A percentile compares a stretch with the other conserved stretches of the same genome.
Conservation (phyloP, 202 grass and related monocot genomes). For the Elaeis oleifera region DNA sequence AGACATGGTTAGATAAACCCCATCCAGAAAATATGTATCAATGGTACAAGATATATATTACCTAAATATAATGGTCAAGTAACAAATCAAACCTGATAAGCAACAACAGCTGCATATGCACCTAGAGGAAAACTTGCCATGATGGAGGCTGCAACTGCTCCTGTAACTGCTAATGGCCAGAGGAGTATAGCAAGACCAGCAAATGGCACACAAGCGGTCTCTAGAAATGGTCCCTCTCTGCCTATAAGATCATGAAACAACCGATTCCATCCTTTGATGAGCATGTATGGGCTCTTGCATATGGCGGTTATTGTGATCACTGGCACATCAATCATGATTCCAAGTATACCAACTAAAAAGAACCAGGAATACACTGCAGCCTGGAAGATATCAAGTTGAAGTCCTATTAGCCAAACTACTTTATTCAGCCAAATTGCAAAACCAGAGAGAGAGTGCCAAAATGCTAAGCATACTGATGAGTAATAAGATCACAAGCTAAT, state of each 20-base stretch:
- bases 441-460: no score
- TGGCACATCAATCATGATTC: conserved; percentile 54
- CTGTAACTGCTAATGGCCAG: conserved; percentile 86
- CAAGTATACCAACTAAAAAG: conserved; percentile 39
- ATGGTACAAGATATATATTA: background rate
- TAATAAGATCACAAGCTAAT: no score
- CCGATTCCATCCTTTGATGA: conserved; percentile 94
- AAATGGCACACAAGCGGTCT: conserved; percentile 93
- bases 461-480: no score
- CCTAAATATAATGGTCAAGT: background rate
- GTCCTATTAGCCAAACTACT: no score
- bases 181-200: conserved; percentile 95
- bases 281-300: conserved; percentile 87
- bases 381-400: conserved; percentile 22
- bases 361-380: conserved; percentile 59
- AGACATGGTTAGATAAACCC: no score
- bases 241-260: conserved; percentile 83
- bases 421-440: no score
- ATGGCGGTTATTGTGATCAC: conserved; percentile 72
- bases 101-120: conserved; percentile 69
- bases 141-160: conserved; percentile 58
- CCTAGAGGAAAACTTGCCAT: conserved; percentile 82
- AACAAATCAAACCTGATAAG: conserved; percentile 62
- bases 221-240: conserved; percentile 84
- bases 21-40: no score